phyloP scores from a whole-genome alignment of 345 rosid genomes.

The Brassica cretica region DNA sequence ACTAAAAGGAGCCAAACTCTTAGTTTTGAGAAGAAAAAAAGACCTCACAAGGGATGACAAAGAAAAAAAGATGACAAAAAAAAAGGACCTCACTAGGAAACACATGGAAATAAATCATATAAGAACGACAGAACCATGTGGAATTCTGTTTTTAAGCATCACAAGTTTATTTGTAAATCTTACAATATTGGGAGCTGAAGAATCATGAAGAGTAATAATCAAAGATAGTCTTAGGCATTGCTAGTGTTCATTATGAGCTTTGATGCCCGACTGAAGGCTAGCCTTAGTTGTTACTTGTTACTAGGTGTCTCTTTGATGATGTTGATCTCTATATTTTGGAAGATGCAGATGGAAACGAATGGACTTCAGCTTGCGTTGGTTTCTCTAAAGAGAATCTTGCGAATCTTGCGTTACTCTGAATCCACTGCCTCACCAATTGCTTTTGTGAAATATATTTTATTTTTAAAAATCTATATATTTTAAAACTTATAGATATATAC shows the following conservation, averaged over 20 bases:
- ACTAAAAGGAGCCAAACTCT: neutral
- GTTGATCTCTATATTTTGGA: neutral
- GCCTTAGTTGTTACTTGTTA: neutral
- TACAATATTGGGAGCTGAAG: neutral
- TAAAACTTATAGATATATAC: too few species aligned
- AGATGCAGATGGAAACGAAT: neutral
- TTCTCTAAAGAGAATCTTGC: neutral
- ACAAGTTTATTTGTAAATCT: neutral
- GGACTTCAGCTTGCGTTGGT: neutral
- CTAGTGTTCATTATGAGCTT: neutral
- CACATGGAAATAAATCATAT: neutral
- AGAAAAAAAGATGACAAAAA: too few species aligned
- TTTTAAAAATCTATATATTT: too few species aligned
- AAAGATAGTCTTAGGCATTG: neutral
- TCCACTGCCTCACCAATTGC: neutral
- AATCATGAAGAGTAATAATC: neutral
- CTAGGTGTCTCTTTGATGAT: neutral
- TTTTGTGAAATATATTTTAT: too few species aligned
- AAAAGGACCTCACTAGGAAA: neutral
- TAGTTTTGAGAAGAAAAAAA: neutral
- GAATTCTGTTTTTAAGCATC: neutral
- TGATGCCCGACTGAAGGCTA: neutral
- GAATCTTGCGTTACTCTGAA: neutral
- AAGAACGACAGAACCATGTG: neutral
- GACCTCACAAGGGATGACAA: neutral